Percentiles rank a stretch among this genome's conserved stretches.
Conservation (phyloP, 1,284 basidiomycete genomes). For the Peniophora sp. region DNA sequence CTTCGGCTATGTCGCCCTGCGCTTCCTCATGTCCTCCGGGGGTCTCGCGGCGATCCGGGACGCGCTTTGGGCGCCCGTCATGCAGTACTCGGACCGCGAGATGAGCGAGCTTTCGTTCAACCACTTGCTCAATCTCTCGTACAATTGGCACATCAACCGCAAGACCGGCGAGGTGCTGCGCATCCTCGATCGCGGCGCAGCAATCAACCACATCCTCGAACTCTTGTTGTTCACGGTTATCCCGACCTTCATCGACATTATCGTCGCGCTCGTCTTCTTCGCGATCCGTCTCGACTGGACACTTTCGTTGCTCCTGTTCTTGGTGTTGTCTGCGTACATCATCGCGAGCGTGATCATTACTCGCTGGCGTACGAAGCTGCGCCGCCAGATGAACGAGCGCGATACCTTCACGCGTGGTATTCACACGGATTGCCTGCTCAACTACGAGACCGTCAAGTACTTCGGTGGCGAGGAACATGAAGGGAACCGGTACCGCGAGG, state of each 20-base stretch:
- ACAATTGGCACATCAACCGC: slow-evolving; percentile 76
- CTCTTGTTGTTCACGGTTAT: slow-evolving; percentile 72
- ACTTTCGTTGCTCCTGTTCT: slow-evolving; percentile 61
- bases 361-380: slow-evolving; percentile 61
- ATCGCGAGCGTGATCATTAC: slow-evolving; percentile 61
- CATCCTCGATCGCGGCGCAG: slow-evolving; percentile 57
- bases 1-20: slow-evolving; percentile 51
- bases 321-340: slow-evolving; percentile 71
- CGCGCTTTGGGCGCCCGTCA: slow-evolving; percentile 73
- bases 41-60: slow-evolving; percentile 65
- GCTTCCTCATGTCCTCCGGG: slow-evolving; percentile 63
- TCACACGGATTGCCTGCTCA: slow-evolving; percentile 73
- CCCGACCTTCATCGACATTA: slow-evolving; percentile 76
- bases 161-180: slow-evolving; percentile 61
- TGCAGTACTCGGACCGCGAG: slow-evolving; percentile 78
- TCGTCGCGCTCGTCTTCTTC: slow-evolving; percentile 61
- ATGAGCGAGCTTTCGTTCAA: slow-evolving; percentile 78
- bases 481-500: slow-evolving; percentile 61
- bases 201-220: slow-evolving; percentile 41
- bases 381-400: slow-evolving; percentile 71
- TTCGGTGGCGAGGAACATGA: slow-evolving; percentile 81
- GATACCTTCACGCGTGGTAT: slow-evolving; percentile 69
- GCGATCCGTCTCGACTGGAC: slow-evolving; percentile 60
- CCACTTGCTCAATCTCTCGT: slow-evolving; percentile 74
- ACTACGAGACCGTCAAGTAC: slow-evolving; percentile 83